Evolutionary conservation across 176 grass and related monocot genomes (phyloP), one percentile per base, ranked within the genome.

Genomic region (Raddia guianensis): DNA sequence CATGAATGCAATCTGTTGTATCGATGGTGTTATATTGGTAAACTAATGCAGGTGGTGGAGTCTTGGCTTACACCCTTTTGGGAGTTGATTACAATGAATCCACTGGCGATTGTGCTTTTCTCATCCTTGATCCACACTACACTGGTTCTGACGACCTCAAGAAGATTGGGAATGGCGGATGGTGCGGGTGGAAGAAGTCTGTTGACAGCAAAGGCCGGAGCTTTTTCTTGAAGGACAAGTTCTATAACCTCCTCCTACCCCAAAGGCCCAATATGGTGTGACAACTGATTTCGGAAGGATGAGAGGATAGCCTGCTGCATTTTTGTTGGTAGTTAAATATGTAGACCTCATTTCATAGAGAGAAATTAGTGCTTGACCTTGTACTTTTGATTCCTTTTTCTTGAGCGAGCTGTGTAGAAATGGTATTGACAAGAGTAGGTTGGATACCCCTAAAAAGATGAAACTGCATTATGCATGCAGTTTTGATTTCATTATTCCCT

Each of bases 121-220:
- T 98, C 45, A 98, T 98, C 54, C 95, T 98, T 32, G 95, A 98
- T 89, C 95, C 95, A 12, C 95, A 98, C 57, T 95, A 98, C 57
- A 98, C 92, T 54, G 95, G 92, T 45, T 49, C 51, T 70, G 88
- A 98, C 79, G 90, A 98, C 87, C 56, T 93, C 19, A 95, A 93
- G 66, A 98, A 90, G 87, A 98, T 98, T 15, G 78, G 93, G 54
- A 93, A 90, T 76, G 88, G 92, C 5, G 96, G 96, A 87, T 95
- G 96, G 90, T 95, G 92, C 11, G 88, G 88, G 4, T 98, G 95
- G 95, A 98, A 95, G 82, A 98, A 90, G 76, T 85, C 92, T 1
- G 84, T 98, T 0, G 92, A 98, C 62, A 93, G 82, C 84, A 95
- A 98, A 87, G 95, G 95, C 33, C 74, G 78, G 12, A 95, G 84